Evolutionary conservation across 1,284 basidiomycete species (phyloP), one percentile per base, ranked within the genome.

Genomic region (Ganoderma multipileum): DNA sequence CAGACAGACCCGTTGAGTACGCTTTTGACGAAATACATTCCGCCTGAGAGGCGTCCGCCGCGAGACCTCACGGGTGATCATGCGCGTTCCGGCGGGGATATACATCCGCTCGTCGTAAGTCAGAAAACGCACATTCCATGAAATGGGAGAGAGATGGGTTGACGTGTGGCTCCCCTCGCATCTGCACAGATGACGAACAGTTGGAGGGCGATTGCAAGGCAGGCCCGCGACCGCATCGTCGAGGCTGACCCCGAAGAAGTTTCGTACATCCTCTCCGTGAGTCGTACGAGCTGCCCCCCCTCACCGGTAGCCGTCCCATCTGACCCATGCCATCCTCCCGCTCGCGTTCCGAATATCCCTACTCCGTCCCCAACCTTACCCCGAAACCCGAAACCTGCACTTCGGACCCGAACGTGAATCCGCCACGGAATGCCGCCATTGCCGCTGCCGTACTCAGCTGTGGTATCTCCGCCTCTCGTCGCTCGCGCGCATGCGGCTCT

Each of bases 1-100:
- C 85, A 95, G 93, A 94, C 91, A 70, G 93, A 94, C 82, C 91
- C 92, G 55, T 85, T 95, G 81, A 89, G 86, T 81, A 89, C 88
- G 57, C 85, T 94, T 50, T 83, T 95, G 78, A 90, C 86, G 75
- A 95, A 94, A 87, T 91, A 94, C 82, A 89, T 95, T 76, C 87
- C 91, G 58, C 87, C 90, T 76, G 90, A 93, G 77, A 85, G 85
- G 76, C 85, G 94, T 18, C 93, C 93, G 30, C 80, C 80, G 61
- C 86, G 93, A 78, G 92, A 95, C 76, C 74, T 91, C 41, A 85
- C 84, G 30, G 93, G 93, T 69, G 89, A 92, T 59, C 94, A 91
- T 87, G 83, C 88, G 68, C 84, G 85, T 39, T 84, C 68, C 1
- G 71, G 71, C 14, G 71, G 81, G 68, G 91, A 94, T 75, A 87